Base-by-base conservation (phyloP, 164 flowering plant species). In the Echeveria elegans region DNA sequence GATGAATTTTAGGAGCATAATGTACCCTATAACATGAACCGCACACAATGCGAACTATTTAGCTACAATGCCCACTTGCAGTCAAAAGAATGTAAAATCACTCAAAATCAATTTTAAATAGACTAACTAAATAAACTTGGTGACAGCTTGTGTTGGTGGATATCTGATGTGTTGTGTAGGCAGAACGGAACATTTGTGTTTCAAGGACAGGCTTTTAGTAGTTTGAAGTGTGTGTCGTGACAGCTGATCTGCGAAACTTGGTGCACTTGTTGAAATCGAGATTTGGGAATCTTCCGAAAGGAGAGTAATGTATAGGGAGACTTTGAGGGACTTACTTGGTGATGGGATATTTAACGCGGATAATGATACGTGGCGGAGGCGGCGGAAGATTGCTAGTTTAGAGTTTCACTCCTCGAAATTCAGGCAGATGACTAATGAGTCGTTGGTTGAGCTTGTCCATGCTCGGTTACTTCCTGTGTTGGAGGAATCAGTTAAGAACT, bases 381-480 rank as follows among this genome's bases (percentile, higher is more conserved):
- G 91, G 77, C 76, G 97, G 75, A 91, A 88, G 77, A 82, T 87
- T 0, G 93, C 97, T 0, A 91, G 95, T 78, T 74, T 87, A 19
- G 96, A 89, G 81, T 88, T 94, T 48, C 97, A 94, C 71, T 89
- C 99, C 1, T 47, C 88, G 0, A 80, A 77, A 75, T 94, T 91
- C 77, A 77, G 88, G 5, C 63, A 76, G 8, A 38, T 88, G 71
- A 86, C 95, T 0, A 74, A 75, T 2, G 83, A 85, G 37, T 88
- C 97, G 0, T 72, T 91, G 69, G 67, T 75, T 14, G 82, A 86
- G 60, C 84, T 94, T 1, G 91, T 89, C 12, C 92, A 89, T 70
- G 28, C 74, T 1, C 77, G 90, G n/a, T 84, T 91, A 26, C 61
- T 89, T 1, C 88, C 83, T 0, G 85, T 89, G 15, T 68, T 94